Evolutionary conservation across 306 rosid species (phyloP).

Genomic region (Sicyos edulis): DNA sequence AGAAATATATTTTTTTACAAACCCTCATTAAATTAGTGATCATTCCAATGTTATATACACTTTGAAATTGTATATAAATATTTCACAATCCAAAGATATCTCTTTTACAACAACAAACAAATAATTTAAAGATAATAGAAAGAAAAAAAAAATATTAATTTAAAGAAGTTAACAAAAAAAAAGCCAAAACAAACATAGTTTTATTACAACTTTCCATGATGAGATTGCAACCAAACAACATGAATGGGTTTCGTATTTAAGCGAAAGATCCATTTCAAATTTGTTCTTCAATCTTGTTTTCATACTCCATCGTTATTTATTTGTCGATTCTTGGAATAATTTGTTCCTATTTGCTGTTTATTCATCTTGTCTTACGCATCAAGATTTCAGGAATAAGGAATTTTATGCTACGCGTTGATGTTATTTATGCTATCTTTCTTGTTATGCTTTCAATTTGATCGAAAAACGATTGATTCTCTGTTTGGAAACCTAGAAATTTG

Average conservation of each 20-base stretch:
- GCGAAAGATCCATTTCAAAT: neutral
- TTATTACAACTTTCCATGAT: neutral
- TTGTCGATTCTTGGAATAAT: neutral
- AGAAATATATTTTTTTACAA: neutral
- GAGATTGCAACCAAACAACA: neutral
- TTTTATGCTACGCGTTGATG: constrained; percentile 13
- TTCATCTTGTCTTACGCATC: constrained; percentile 17
- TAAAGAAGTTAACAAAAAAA: neutral
- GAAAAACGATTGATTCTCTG: neutral
- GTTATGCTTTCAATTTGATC: neutral
- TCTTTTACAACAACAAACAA: neutral
- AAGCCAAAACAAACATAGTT: neutral
- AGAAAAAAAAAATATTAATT: too few relatives aligned
- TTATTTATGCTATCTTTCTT: neutral
- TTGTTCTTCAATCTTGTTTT: constrained; percentile 10
- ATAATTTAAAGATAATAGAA: too few relatives aligned
- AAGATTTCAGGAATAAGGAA: constrained; percentile 18
- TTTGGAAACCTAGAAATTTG: neutral
- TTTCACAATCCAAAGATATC: neutral
- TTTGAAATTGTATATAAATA: neutral
- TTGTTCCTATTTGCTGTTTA: neutral
- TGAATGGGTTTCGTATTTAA: neutral
- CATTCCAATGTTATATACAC: neutral
- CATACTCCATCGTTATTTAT: neutral
- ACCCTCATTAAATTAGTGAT: neutral